Base-by-base conservation (phyloP, 768 basidiomycete genomes). In the Macrolepiota albuminosa region DNA sequence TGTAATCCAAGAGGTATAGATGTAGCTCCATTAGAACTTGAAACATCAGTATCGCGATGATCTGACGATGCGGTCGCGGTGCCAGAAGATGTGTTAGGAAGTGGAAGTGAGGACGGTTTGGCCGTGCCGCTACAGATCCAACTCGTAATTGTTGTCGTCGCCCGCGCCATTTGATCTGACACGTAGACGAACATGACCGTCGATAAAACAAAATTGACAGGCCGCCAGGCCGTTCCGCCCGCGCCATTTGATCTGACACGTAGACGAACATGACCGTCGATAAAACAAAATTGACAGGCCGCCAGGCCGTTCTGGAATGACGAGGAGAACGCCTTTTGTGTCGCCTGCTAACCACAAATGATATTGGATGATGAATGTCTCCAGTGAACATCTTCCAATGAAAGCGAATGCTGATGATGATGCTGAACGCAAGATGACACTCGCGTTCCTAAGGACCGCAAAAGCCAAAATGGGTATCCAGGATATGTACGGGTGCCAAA, bases 301-400 rank as follows among this genome's bases (percentile, higher is more conserved):
- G 82, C 81, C 87, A 89, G 47, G 70, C 72, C 1, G 84, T 84
- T 14, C 88, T 0, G 92, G 92, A 47, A 95, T 75, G 53, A 95
- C 81, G 51, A 93, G 72, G 26, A 96, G 79, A 59, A 95, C 78
- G 18, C 90, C 89, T 70, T 89, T 89, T 36, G 88, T 91, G 66
- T 94, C 91, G 4, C 81, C 89, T 0, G 89, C 93, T 37, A 94
- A 78, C 91, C 91, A 94, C 47, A 91, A 74, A 66, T 92, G 93
- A 70, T 87, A 95, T 69, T 96, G 93, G 59, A 95, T 83, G 68
- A 95, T 89, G 71, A 95, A 97, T 0, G 93, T 89, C 73, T 97
- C 94, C 56, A 96, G 80, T 5, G 93, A 95, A 72, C 91, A 94
- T 69, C 78, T 85, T 43, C 94, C 94, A 54, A 95, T 79, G 73